Percentiles rank a stretch among this genome's conserved stretches.
phyloP scores from a whole-genome alignment of 2,329 filamentous ascomycete species.

The Trichophyton simii region DNA sequence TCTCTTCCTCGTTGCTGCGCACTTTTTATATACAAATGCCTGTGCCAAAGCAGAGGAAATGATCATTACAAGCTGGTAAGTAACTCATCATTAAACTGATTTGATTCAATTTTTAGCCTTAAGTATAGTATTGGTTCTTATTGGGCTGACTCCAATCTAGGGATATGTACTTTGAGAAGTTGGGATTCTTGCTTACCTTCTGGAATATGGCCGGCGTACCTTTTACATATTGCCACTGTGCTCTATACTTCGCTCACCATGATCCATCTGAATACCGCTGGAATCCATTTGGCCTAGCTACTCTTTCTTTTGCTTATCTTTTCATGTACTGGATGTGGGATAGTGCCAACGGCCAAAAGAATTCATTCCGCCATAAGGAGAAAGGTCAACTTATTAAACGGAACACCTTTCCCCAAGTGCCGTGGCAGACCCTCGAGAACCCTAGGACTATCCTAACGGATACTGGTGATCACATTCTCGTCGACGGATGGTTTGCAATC shows the following conservation, averaged over 20 bases:
- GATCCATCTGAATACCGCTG: conserved; percentile 63
- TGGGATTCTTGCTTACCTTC: conserved; percentile 95
- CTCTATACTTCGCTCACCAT: conserved; percentile 77
- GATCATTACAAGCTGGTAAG: conserved; percentile 66
- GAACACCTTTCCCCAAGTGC: conserved; percentile 79
- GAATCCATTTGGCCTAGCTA: conserved; percentile 54
- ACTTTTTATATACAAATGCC: conserved; percentile 84
- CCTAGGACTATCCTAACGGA: conserved; percentile 63
- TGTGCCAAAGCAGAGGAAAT: conserved; percentile 86
- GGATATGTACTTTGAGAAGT: conserved; percentile 95
- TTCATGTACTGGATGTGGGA: conserved; percentile 88
- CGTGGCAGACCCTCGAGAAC: conserved; percentile 71
- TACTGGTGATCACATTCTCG: conserved; percentile 62
- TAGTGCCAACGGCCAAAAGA: conserved; percentile 85
- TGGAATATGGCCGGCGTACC: conserved; percentile 91
- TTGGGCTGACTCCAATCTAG: too few species aligned
- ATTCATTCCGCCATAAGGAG: conserved; percentile 72
- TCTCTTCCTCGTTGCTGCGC: conserved; percentile 71
- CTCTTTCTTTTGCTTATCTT: conserved; percentile 59
- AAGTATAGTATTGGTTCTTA: too few species aligned
- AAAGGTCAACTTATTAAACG: conserved; percentile 50
- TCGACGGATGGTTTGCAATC: conserved; percentile 73
- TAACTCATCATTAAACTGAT: too few species aligned
- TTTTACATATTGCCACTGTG: conserved; percentile 86
- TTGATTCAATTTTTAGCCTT: too few species aligned